Base-by-base conservation (phyloP, 192 early-diverging fungal species). In the Coemansia sp. region DNA sequence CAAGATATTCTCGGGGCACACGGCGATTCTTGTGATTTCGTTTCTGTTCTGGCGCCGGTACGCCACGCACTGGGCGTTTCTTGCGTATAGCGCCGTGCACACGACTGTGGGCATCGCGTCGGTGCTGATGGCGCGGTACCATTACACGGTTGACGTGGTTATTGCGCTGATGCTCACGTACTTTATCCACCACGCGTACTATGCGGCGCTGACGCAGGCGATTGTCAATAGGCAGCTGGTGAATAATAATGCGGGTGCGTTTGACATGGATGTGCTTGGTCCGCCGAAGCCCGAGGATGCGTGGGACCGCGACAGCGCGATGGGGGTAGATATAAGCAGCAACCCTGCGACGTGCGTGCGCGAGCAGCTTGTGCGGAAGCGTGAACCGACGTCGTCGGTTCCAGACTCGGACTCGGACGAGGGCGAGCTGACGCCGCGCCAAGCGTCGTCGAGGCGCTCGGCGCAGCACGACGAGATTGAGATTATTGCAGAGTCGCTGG, bases 1-100 rank as follows among this genome's bases (percentile, higher is more conserved):
- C 71, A 84, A 84, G 63, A 81, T 87, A n/a, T 87, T 82, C 32
- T 85, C 84, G 3, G 85, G 85, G 7, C 85, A 87, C 65, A 85
- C 85, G 1, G 73, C 79, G 3, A 71, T 87, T 25, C 74, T 87
- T 60, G 56, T 74, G 11, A 72, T 79, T 2, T 70, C 81, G n/a
- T 72, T 78, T 5, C 56, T 87, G 46, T 71, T 84, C 16, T 85
- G 84, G 85, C 68, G 76, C 11, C 55, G 75, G 16, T 81, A 87
- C 32, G 73, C 85, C 18, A 69, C 79, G 7, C 65, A 84, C 49
- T 65, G 70, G 61, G 55, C 54, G 7, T 47, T 77, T 42, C 68
- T 80, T 24, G 67, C 62, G 7, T 82, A 71, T 51, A 48, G 80
- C 53, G 60, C 64, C 8, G 52, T 74, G 10, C 65, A 82, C 45